Evolutionary conservation across 176 grass and related monocot genomes (phyloP).

Genomic region (Musa acuminata): DNA sequence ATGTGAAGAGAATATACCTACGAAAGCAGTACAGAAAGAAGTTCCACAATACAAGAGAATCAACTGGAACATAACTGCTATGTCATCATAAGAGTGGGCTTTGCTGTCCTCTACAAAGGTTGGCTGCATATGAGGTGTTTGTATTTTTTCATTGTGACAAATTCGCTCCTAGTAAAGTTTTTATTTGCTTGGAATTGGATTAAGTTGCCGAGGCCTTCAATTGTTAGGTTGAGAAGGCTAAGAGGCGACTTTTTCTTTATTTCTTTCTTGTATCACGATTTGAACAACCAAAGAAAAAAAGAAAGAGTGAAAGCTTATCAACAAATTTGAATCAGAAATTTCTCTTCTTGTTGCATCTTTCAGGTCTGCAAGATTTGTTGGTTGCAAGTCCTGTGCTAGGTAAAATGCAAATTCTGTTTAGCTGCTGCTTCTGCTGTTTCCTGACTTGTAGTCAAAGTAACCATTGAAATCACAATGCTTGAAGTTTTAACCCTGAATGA

Average conservation of each 20-base stretch:
- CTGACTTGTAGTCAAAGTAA: too few species aligned
- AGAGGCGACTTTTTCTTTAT: background rate
- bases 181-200: slow-evolving; percentile 6
- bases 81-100: background rate
- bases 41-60: background rate
- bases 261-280: background rate
- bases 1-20: background rate
- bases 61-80: background rate
- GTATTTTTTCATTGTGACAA: background rate
- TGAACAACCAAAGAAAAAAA: background rate
- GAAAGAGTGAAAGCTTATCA: background rate
- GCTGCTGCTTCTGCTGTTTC: too few species aligned
- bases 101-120: background rate
- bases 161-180: slow-evolving; percentile 2
- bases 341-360: background rate
- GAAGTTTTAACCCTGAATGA: too few species aligned
- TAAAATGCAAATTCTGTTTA: too few species aligned
- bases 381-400: too few species aligned
- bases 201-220: background rate
- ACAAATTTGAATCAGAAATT: background rate
- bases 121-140: background rate
- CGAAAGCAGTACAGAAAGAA: background rate
- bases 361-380: too few species aligned
- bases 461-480: too few species aligned
- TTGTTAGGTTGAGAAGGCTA: slow-evolving; percentile 2